Evolutionary conservation across 164 flowering plant genomes (phyloP).

Genomic region (Taxillus chinensis): DNA sequence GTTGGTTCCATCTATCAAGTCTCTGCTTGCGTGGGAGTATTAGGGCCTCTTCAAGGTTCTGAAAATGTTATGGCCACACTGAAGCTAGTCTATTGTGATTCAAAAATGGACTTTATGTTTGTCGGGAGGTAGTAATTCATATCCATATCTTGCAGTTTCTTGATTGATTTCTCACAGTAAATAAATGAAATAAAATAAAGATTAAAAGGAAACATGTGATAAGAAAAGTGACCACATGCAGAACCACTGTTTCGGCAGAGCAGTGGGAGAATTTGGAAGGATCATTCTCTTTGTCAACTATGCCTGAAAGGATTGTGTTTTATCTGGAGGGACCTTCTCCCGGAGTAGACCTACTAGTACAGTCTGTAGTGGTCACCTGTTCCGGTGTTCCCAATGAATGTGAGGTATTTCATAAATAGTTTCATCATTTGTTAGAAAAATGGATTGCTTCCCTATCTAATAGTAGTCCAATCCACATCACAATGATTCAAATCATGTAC

Average conservation of each 20-base stretch:
- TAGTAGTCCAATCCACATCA: too few relatives aligned
- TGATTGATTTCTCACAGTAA: neutral
- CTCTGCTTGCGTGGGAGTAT: constrained; percentile 61
- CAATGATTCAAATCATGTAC: neutral
- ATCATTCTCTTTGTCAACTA: constrained; percentile 44
- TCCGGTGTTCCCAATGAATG: constrained; percentile 12
- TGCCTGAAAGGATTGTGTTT: constrained; percentile 49
- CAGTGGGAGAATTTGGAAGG: constrained; percentile 72
- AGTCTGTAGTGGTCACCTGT: constrained; percentile 42
- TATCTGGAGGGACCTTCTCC: constrained; percentile 86
- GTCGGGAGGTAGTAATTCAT: constrained; percentile 49
- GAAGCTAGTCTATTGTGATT: constrained; percentile 40
- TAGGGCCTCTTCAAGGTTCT: constrained; percentile 37
- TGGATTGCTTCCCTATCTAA: neutral
- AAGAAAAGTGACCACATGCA: constrained; percentile 16
- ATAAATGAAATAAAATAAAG: neutral
- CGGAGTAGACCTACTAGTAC: constrained; percentile 61
- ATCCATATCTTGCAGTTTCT: neutral
- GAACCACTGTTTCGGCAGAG: constrained; percentile 38
- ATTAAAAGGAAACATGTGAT: neutral
- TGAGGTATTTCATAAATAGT: constrained; percentile 27
- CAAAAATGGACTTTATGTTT: constrained; percentile 34
- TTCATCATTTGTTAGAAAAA: neutral
- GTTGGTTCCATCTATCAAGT: constrained; percentile 44
- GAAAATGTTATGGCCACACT: constrained; percentile 64